These are phyloP conservation scores for Crotalaria pallida DNA, from an alignment of 306 rosid species.

Conservation along the genomic window DNA sequence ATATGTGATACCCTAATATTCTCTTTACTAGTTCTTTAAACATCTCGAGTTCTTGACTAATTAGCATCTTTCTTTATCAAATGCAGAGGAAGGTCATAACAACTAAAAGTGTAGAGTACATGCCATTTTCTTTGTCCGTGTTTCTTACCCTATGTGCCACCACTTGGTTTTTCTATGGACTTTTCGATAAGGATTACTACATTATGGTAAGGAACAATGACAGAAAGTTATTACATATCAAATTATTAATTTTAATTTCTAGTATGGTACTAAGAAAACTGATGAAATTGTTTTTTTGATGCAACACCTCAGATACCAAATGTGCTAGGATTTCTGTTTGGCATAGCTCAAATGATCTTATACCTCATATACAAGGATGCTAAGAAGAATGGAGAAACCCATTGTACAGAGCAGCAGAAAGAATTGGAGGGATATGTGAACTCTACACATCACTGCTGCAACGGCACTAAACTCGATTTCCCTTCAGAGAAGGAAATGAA, in stretches of 20 bases:
- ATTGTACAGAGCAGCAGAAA: background rate
- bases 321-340: slow-evolving; percentile 57
- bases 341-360: slow-evolving; percentile 45
- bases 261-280: background rate
- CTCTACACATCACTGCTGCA: background rate
- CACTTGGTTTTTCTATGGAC: slow-evolving; percentile 68
- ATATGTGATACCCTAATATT: no score
- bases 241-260: background rate
- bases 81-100: slow-evolving; percentile 61
- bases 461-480: slow-evolving; percentile 7
- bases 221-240: background rate
- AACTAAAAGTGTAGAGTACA: slow-evolving; percentile 61
- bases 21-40: no score
- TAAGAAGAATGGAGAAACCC: background rate
- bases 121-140: slow-evolving; percentile 63
- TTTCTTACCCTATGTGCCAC: slow-evolving; percentile 52
- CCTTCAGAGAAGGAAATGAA: slow-evolving; percentile 30
- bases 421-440: background rate
- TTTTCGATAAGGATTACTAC: slow-evolving; percentile 46
- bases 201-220: slow-evolving; percentile 48
- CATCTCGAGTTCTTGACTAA: background rate
- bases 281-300: background rate
- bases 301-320: slow-evolving; percentile 52
- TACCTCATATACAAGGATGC: slow-evolving; percentile 45
- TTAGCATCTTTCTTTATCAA: background rate